Percentiles rank a stretch among this genome's conserved stretches.
Evolutionary conservation across 106 monocot species (phyloP).

Genomic region (Iris macrosiphon): DNA sequence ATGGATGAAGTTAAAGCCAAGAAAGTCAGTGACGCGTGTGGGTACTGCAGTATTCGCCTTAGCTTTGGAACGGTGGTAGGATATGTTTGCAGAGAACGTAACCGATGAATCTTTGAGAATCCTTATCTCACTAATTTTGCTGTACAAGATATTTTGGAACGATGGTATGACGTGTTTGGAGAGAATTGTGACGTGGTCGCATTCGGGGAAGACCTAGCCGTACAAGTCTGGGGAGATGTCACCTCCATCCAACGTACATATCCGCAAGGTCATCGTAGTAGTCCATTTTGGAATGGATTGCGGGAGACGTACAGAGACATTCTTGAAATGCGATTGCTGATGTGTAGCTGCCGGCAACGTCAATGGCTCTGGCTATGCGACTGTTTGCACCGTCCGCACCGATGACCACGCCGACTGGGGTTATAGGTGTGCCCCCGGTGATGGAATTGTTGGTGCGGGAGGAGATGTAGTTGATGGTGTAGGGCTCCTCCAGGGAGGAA

Average conservation of each 20-base stretch:
- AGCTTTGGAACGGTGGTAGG: too few relatives aligned
- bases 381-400: slow-evolving; percentile 94
- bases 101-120: too few relatives aligned
- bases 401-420: slow-evolving; percentile 55
- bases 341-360: slow-evolving; percentile 57
- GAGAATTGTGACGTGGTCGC: slow-evolving; percentile 97
- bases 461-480: slow-evolving; percentile 50
- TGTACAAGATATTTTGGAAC: too few relatives aligned
- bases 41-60: too few relatives aligned
- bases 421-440: neutral
- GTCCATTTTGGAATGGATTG: slow-evolving; percentile 42
- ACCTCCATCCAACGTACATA: slow-evolving; percentile 81
- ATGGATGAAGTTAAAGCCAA: too few relatives aligned
- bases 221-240: slow-evolving; percentile 93
- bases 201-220: slow-evolving; percentile 95
- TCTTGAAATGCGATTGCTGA: slow-evolving; percentile 91
- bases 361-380: slow-evolving; percentile 62
- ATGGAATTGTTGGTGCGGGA: neutral
- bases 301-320: slow-evolving; percentile 75
- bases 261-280: slow-evolving; percentile 74
- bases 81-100: too few relatives aligned
- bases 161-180: too few relatives aligned
- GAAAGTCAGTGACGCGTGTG: too few relatives aligned
- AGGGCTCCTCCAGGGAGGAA: slow-evolving; percentile 25
- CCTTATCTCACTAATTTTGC: too few relatives aligned